Evolutionary conservation across 768 basidiomycete genomes (phyloP), one percentile per base, ranked within the genome.

Genomic region (Crepidotus variabilis): DNA sequence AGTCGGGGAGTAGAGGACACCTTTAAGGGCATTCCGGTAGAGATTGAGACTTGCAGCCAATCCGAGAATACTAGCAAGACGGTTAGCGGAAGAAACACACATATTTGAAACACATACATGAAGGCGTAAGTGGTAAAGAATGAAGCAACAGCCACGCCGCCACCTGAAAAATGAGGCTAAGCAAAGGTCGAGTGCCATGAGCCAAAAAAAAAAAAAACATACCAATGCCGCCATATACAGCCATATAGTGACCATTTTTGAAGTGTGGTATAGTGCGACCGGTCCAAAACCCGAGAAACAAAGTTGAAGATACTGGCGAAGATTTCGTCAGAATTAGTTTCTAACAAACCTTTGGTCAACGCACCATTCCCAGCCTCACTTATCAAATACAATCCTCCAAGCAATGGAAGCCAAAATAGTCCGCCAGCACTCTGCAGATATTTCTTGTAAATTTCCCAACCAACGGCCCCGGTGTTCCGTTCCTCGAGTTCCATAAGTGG

Each of bases 251-350:
- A 0, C 78, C 81, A 65, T 87, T 80, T 2, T 36, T 65, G 64
- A 89, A 86, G 1, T 81, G 78, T 5, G 61, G 57, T 16, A 90
- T 79, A n/a, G 72, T 79, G 16, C 72, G 56, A 0, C 76, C 74
- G 0, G 85, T 84, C 89, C 89, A 92, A 61, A 85, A 89, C 0
- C 88, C 88, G 18, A 92, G 76, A 72, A 87, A 83, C 3, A 92
- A 66, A 32, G 79, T 85, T 60, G 81, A 85, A 0, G 78, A 82
- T 32, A 90, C 87, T 81, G 53, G 34, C 2, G 32, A 7, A 14
- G 32, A 47, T 20, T 21, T 4, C 35, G 39, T 24, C 23, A 46
- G 11, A 7, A 1, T 14, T 11, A 10, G 11, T 47, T 13, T 33
- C 24, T 36, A 32, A 18, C n/a, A 5, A 11, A 33, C 21, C 35